Evolutionary conservation across 2,329 filamentous ascomycete genomes (phyloP), one percentile per base, ranked within the genome.

Genomic region (Fusarium cicatricum): DNA sequence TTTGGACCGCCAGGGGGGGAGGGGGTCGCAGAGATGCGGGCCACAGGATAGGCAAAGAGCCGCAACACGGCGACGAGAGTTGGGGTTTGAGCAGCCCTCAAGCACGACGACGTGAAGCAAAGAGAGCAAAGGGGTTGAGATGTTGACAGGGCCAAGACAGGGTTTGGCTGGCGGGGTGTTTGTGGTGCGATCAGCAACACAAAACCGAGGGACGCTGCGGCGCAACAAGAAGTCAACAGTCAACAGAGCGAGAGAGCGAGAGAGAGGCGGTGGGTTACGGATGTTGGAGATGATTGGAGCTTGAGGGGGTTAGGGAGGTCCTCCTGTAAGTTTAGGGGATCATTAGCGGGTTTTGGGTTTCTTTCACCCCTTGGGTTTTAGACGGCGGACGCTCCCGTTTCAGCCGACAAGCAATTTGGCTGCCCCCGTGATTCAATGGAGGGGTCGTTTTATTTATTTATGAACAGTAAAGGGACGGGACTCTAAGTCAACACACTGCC

Each of bases 21-120:
- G 50, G 42, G 50, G 60, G 51, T 56, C 61, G 64, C 65, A 61
- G 57, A 60, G 58, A 64, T 55, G 57, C 59, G 62, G 58, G 64
- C 62, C 45, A 52, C 58, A 50, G 59, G 47, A 52, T 55, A 52
- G 58, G 55, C 47, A 53, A 57, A 50, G 59, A 59, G 62, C 65
- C 64, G 65, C 66, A 62, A 64, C 60, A 63, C 65, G 56, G 63
- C 65, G 64, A 44, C 52, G 52, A 56, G 65, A 45, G 52, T 58
- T 55, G 51, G 44, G 50, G 53, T 15, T 36, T 45, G 52, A 48
- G 49, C 47, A 32, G 26, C 19, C 46, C 56, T 65, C 60, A 51
- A 44, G 52, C 56, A 50, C 29, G 56, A 50, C 29, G 56, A 50
- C 29, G 14, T 29, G 14, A 39, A 48, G 33, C 41, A 51, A 56